Evolutionary conservation across 73 alveolate genomes (phyloP).

Genomic region (Paramecium primaurelia): DNA sequence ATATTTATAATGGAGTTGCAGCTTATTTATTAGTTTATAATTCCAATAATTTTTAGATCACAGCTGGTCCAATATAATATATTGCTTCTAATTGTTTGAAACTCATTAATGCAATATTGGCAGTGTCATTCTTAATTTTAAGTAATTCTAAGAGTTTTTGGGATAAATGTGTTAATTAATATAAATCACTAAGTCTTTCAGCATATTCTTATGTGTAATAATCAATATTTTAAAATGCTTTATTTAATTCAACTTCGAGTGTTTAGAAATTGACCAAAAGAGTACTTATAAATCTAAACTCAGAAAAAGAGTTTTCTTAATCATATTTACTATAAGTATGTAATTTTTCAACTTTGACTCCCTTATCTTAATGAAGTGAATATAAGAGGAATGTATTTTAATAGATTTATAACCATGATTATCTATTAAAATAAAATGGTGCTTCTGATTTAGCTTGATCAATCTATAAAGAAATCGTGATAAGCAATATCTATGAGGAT

Average conservation of each 20-base stretch:
- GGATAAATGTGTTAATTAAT: neutral
- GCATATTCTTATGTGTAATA: constrained; percentile 1
- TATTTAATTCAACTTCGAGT: constrained; percentile 7
- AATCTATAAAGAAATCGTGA: neutral
- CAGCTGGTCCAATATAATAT: neutral
- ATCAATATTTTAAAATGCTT: neutral
- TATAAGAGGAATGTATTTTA: neutral
- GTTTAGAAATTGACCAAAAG: constrained; percentile 1
- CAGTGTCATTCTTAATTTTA: neutral
- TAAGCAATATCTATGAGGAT: neutral
- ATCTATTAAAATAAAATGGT: neutral
- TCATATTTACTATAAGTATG: neutral
- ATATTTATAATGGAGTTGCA: constrained; percentile 21
- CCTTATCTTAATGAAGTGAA: neutral
- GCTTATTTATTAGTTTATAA: neutral
- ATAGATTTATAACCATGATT: constrained; percentile 4
- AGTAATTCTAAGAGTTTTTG: neutral
- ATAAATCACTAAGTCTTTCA: constrained; percentile 32
- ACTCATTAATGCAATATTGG: neutral
- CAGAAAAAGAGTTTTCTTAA: neutral
- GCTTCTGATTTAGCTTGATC: constrained; percentile 10
- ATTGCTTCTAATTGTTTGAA: constrained; percentile 27
- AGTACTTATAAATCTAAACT: neutral
- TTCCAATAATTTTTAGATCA: neutral
- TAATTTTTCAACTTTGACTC: neutral